phyloP scores from a whole-genome alignment of 2,329 filamentous ascomycete genomes.

The Colletotrichum shisoi region DNA sequence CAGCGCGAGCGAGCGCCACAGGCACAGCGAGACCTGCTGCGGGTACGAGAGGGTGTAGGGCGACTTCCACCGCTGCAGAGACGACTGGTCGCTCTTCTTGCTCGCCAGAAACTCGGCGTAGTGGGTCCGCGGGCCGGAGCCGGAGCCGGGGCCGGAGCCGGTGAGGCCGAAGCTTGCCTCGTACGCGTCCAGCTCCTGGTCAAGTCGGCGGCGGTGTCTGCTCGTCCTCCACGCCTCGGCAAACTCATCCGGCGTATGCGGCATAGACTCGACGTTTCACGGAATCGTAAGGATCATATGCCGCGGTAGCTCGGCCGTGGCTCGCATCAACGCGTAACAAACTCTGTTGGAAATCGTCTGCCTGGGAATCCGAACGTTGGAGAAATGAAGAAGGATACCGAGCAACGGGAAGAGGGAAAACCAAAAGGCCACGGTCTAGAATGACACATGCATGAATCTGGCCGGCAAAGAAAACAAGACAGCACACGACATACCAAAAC shows the following conservation, averaged over 20 bases:
- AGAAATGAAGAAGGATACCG: not conserved
- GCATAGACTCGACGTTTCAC: slow-evolving; percentile 35
- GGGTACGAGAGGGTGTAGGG: slow-evolving; percentile 42
- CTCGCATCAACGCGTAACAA: slow-evolving; percentile 16
- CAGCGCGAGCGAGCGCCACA: slow-evolving; percentile 40
- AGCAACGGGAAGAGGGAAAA: not conserved
- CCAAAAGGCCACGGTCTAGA: not conserved
- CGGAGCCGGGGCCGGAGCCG: not conserved
- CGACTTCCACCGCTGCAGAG: slow-evolving; percentile 34
- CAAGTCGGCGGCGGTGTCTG: slow-evolving; percentile 2
- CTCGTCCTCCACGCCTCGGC: slow-evolving; percentile 48
- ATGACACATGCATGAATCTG: slow-evolving; percentile 7
- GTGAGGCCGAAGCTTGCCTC: slow-evolving; percentile 11
- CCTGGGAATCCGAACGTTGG: not conserved
- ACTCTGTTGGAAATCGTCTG: slow-evolving; percentile 4
- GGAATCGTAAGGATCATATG: not conserved
- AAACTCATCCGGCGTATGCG: slow-evolving; percentile 52
- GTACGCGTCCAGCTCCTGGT: slow-evolving; percentile 19
- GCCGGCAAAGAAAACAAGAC: not conserved
- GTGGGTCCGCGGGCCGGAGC: slow-evolving; percentile 16
- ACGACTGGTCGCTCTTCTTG: slow-evolving; percentile 29
- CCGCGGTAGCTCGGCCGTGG: not conserved
- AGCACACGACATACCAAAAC: too few relatives aligned
- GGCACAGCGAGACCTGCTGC: slow-evolving; percentile 40
- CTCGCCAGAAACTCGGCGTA: slow-evolving; percentile 26